Evolutionary conservation across 805 yeast species (phyloP).

Genomic region (Kuraishia floccosa): DNA sequence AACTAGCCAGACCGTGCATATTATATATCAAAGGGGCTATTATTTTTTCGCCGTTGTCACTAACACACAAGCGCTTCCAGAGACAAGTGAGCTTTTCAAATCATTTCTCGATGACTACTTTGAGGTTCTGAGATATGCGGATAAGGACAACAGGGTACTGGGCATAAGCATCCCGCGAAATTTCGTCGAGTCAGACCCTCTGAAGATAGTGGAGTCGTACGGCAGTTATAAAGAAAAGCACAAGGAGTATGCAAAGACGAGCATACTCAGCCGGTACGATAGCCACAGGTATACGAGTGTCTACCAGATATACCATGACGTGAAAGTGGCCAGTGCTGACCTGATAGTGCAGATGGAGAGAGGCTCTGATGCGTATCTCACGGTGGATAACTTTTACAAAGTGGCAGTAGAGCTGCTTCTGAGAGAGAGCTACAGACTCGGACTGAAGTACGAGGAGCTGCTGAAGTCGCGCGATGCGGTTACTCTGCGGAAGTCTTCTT

Average conservation of each 20-base stretch:
- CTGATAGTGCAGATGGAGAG: conserved; percentile 33
- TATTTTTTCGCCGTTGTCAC: too few species aligned
- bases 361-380: conserved; percentile 35
- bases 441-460: conserved; percentile 14
- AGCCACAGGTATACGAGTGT: conserved; percentile 30
- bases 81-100: not conserved
- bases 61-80: too few species aligned
- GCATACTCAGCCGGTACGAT: conserved; percentile 30
- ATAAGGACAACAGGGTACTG: conserved; percentile 1
- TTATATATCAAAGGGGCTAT: too few species aligned
- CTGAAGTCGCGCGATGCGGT: conserved; percentile 1
- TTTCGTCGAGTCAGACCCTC: conserved; percentile 34
- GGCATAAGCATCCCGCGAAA: conserved; percentile 26
- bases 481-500: conserved; percentile 3
- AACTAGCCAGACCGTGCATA: too few species aligned
- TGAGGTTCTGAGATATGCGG: conserved; percentile 1
- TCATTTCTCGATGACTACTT: conserved; percentile 9
- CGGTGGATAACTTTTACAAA: conserved; percentile 52
- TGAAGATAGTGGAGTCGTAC: conserved; percentile 30
- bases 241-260: conserved; percentile 12
- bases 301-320: conserved; percentile 55
- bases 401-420: conserved; percentile 51
- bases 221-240: conserved; percentile 8
- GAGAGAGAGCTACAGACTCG: conserved; percentile 43
- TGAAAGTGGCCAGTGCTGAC: conserved; percentile 43